Percentiles rank a stretch among this genome's conserved stretches.
These are phyloP conservation scores for Chlorella sp. DNA, from an alignment of 139 green algal species.

Conservation along the genomic window DNA sequence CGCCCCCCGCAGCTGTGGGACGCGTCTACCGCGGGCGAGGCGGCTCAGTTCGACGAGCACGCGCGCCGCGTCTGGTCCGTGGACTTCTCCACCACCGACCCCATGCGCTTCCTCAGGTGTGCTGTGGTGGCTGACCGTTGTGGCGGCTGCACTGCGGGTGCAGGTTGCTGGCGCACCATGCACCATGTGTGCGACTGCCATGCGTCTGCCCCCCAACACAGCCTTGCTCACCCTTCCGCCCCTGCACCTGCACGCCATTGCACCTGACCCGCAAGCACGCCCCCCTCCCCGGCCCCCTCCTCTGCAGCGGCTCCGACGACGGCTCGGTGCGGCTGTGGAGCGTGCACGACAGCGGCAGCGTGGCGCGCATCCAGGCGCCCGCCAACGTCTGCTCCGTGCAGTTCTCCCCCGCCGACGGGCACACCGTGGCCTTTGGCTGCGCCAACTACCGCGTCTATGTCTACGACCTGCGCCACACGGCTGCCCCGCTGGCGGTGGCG, in stretches of 20 bases:
- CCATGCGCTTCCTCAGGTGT: conserved; percentile 57
- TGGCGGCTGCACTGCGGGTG: not conserved
- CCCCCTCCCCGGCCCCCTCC: not conserved
- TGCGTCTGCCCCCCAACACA: not conserved
- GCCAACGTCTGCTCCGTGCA: conserved; percentile 79
- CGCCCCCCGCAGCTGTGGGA: conserved; percentile 67
- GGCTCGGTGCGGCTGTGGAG: conserved; percentile 70
- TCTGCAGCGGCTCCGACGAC: conserved; percentile 35
- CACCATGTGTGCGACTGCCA: too few species aligned
- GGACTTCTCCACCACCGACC: conserved; percentile 72
- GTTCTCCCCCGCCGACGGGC: conserved; percentile 57
- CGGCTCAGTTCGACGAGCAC: conserved; percentile 71
- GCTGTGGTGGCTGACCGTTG: not conserved
- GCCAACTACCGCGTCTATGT: conserved; percentile 79
- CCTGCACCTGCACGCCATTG: not conserved
- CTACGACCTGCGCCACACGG: conserved; percentile 66
- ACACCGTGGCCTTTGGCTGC: conserved; percentile 74
- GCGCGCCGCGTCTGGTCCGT: conserved; percentile 75
- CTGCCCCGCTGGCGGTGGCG: conserved; percentile 47
- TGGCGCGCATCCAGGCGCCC: conserved; percentile 62
- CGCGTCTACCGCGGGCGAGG: conserved; percentile 27
- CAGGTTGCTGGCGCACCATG: not conserved
- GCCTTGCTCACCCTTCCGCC: not conserved
- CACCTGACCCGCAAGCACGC: too few species aligned
- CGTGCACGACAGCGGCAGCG: conserved; percentile 54